Percentiles rank a stretch among this genome's conserved stretches.
phyloP scores from a whole-genome alignment of 352 stramenopile species.

The Elongisporangium undulatum region DNA sequence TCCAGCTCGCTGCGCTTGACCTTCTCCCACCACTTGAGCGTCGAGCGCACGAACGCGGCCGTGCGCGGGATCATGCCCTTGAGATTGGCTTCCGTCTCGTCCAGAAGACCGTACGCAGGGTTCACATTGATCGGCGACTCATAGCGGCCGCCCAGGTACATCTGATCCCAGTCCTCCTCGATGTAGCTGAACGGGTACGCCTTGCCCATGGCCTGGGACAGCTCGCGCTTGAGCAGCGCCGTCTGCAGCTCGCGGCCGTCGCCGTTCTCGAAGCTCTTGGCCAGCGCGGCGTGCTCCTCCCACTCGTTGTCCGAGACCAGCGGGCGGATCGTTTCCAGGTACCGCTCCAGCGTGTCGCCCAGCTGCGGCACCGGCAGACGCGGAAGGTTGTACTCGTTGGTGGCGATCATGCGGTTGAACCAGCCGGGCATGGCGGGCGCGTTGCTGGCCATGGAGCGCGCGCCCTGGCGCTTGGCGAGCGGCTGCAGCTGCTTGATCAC shows the following conservation, averaged over 20 bases:
- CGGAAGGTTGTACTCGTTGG: slow-evolving; percentile 75
- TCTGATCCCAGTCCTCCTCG: slow-evolving; percentile 88
- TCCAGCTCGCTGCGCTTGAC: slow-evolving; percentile 86
- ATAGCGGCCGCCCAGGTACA: slow-evolving; percentile 89
- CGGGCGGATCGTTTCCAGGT: slow-evolving; percentile 72
- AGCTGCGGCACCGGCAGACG: slow-evolving; percentile 87
- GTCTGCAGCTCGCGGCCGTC: slow-evolving; percentile 64
- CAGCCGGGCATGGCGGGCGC: slow-evolving; percentile 36
- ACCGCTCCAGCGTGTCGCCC: slow-evolving; percentile 86
- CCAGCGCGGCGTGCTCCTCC: slow-evolving; percentile 57
- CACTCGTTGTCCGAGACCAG: slow-evolving; percentile 68
- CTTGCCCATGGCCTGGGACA: slow-evolving; percentile 69
- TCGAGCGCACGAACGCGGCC: slow-evolving; percentile 74
- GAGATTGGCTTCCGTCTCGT: slow-evolving; percentile 76
- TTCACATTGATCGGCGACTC: slow-evolving; percentile 91
- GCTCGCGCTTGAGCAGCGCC: slow-evolving; percentile 59
- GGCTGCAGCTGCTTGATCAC: slow-evolving; percentile 10
- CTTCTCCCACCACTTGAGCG: slow-evolving; percentile 87
- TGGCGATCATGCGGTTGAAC: slow-evolving; percentile 72
- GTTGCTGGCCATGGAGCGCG: slow-evolving; percentile 7
- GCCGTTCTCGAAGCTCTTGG: slow-evolving; percentile 42
- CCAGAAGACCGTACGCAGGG: slow-evolving; percentile 79
- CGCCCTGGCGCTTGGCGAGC: not conserved
- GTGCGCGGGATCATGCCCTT: slow-evolving; percentile 64
- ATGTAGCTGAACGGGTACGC: slow-evolving; percentile 93